Evolutionary conservation across 2,329 filamentous ascomycete species (phyloP), one percentile per base, ranked within the genome.

Genomic region (Claviceps humidiphila): DNA sequence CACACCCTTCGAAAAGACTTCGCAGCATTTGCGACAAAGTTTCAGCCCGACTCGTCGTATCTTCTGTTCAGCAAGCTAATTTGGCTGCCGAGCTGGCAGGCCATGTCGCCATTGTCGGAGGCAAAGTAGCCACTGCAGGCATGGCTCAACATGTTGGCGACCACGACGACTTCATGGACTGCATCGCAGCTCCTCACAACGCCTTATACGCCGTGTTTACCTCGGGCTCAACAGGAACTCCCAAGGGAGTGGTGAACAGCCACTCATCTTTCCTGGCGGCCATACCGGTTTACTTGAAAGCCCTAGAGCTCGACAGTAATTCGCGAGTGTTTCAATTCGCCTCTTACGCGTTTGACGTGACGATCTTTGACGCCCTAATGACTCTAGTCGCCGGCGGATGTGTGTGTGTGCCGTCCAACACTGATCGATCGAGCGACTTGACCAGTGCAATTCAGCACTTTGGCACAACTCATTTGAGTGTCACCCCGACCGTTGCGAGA

Each of bases 341-440:
- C 9, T 54, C 55, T 9, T 59, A 55, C 41, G 57, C 56, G 1
- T 60, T 59, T 17, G 57, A 59, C 17, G 55, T 58, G 13, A 54
- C 52, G 6, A 52, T 57, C 8, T 52, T 55, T 8, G 57, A 60
- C 45, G 51, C 53, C n/a, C 45, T 60, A 1, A 50, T 53, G 16
- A 57, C 58, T 3, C 52, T 59, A 5, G 54, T 52, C 26, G 47
- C 49, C 1, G 58, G 58, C 2, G 58, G 56, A 1, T 57, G 55
- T 30, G 42, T 60, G 9, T 60, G 58, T 20, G 52, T 60, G 5
- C 56, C 58, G 0, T 53, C 50, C 4, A 55, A 59, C 9, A 52
- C 54, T n/a, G 53, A 57, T 30, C 53, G 58, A 8, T 44, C 55
- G 1, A 56, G 55, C 41, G 54, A 59, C 17, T 42, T 59, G 34